These are phyloP conservation scores for Chrysanthemum lavandulifolium DNA, from an alignment of 129 eudicot genomes.

Conservation along the genomic window DNA sequence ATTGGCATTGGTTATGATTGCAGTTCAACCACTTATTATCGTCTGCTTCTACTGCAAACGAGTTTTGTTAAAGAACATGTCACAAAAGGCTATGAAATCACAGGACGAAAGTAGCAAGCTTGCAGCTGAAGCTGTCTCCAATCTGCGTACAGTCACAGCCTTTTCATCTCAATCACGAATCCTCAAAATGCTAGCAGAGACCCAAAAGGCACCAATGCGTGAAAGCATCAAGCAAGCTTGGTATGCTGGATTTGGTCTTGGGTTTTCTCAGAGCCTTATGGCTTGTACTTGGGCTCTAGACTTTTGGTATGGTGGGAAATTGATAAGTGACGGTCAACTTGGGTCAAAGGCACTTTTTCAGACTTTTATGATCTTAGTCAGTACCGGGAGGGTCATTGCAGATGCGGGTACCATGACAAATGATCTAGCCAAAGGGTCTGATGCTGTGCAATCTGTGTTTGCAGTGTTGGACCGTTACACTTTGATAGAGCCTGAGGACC, in stretches of 20 bases:
- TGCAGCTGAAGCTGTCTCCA: conserved; percentile 95
- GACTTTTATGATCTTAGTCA: conserved; percentile 76
- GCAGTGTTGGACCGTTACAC: conserved; percentile 76
- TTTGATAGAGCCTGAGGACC: conserved; percentile 72
- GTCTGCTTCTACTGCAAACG: conserved; percentile 60
- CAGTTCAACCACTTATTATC: conserved; percentile 76
- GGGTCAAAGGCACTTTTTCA: conserved; percentile 69
- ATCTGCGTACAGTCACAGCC: conserved; percentile 77
- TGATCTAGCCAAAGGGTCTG: conserved; percentile 79
- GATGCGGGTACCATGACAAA: conserved; percentile 94
- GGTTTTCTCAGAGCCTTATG: conserved; percentile 70
- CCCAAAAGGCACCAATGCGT: conserved; percentile 68
- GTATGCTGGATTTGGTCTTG: conserved; percentile 85
- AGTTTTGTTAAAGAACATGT: conserved; percentile 69
- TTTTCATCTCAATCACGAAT: conserved; percentile 87
- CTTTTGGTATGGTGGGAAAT: conserved; percentile 92
- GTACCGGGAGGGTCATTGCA: conserved; percentile 89
- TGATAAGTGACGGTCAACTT: conserved; percentile 54
- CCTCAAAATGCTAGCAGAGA: conserved; percentile 64
- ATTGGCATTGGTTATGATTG: conserved; percentile 84
- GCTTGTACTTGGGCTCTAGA: conserved; percentile 70
- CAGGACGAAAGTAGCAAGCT: conserved; percentile 90
- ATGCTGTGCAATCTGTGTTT: conserved; percentile 75
- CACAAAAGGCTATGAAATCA: conserved; percentile 73
- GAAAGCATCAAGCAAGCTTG: conserved; percentile 87